Evolutionary conservation across 495 filamentous ascomycete species (phyloP), one percentile per base, ranked within the genome.

Genomic region (Neurospora terricola): DNA sequence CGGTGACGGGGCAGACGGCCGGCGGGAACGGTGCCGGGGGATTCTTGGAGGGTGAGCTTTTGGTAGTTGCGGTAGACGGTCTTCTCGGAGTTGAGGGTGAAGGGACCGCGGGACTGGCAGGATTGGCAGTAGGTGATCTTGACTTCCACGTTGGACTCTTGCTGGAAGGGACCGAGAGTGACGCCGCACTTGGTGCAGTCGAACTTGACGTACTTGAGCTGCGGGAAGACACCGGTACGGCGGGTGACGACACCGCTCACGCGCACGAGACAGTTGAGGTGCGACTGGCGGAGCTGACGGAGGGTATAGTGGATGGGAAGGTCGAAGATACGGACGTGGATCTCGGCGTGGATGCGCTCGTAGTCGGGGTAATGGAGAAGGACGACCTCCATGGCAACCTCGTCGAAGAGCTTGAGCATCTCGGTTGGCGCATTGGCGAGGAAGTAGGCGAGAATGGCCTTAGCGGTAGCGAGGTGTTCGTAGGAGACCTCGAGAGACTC

Each of bases 51-150:
- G 2, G 96, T 99, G 78, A 99, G 84, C 78, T 97, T 98, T 80
- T 99, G 96, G 84, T 97, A 99, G 81, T 99, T 99, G 69, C 96
- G 90, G 84, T 98, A 99, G n/a, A 99, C 92, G 0, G 96, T 99
- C 87, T 97, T 94, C 82, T 99, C 96, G 3, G 93, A 93, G 83
- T 98, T 98, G 75, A 99, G 86, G 9, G 91, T 96, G 82, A 99
- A 99, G 2, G 96, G 96, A 6, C 96, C 96, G 59, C 92, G 90
- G 43, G 93, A 96, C 83, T 98, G 96, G 82, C 96, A 99, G 81
- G 94, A 97, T 80, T 98, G 95, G 81, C 96, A 99, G 86, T 92
- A 98, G 1, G 92, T 91, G 78, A 99, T 93, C 82, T 94, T 94
- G 79, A 99, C 94, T 82, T 99, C 96, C 39, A 93, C 89, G 75